Conservation (phyloP, 2,329 filamentous ascomycete genomes). For the Lachnellula cervina region DNA sequence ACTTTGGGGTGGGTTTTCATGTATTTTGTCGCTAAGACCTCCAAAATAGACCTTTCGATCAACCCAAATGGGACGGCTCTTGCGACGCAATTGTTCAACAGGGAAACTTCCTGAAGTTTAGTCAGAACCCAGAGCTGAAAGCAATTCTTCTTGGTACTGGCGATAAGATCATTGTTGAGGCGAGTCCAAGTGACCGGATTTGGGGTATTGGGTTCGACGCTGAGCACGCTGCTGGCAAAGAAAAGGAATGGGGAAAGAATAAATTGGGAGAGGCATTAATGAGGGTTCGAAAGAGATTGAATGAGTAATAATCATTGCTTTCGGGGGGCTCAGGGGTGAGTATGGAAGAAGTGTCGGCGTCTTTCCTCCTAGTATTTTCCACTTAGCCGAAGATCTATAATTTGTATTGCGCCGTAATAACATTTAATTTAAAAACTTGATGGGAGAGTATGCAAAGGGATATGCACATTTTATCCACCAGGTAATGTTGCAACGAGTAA, state of each 20-base stretch:
- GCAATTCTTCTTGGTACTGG: slow-evolving; percentile 51
- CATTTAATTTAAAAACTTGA: no score
- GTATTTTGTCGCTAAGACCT: background rate
- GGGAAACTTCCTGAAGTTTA: slow-evolving; percentile 45
- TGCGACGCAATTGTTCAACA: slow-evolving; percentile 1
- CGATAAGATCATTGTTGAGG: slow-evolving; percentile 55
- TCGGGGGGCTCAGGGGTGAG: no score
- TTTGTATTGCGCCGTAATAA: no score
- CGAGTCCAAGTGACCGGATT: slow-evolving; percentile 51
- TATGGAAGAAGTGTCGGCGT: no score
- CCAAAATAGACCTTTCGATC: background rate
- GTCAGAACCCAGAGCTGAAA: slow-evolving; percentile 38
- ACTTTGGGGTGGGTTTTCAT: background rate
- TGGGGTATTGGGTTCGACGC: slow-evolving; percentile 60
- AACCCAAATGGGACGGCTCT: background rate
- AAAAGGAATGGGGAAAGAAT: slow-evolving; percentile 54
- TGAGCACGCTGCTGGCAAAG: slow-evolving; percentile 41
- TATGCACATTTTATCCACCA: no score
- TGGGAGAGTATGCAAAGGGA: no score
- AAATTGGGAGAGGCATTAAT: slow-evolving; percentile 46
- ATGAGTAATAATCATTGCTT: no score
- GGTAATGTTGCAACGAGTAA: no score
- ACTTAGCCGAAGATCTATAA: no score
- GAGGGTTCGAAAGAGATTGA: background rate
- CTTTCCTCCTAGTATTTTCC: no score